Evolutionary conservation across 2,329 filamentous ascomycete genomes (phyloP), one percentile per base, ranked within the genome.

Genomic region (Phyllosticta capitalensis): DNA sequence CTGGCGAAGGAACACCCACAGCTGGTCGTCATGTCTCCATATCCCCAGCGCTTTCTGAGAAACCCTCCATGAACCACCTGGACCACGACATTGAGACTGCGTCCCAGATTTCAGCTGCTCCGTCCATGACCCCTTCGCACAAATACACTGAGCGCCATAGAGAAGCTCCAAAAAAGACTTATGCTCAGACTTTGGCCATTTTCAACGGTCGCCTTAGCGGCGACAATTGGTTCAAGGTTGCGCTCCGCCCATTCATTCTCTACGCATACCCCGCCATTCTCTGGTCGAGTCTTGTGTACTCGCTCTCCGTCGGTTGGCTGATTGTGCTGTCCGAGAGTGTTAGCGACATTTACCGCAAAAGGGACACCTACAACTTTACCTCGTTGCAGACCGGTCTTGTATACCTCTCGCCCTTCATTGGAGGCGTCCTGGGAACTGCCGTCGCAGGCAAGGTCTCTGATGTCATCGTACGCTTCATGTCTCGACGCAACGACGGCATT

Each of bases 301-400:
- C 91, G 0, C 86, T 94, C 66, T 94, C 91, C 0, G 83, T 97
- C 6, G 92, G 92, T 45, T 97, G 92, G 94, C 81, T 97, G 26
- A 96, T 97, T 64, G 91, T 97, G 51, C 82, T 97, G 1, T 96
- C 91, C 0, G 92, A 97, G 72, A 88, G 88, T 0, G 84, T 97
- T 2, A 83, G 90, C 0, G 80, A 87, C 61, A 88, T 97, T 62
- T 97, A 90, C 72, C 83, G 88, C 45, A 78, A 84, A 58, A 76
- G 78, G 0, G 76, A 81, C 0, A 79, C 79, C 0, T 97, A 97
- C 76, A 83, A 92, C 65, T 97, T 97, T 70, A 85, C 81, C 22
- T 81, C 90, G 0, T 76, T 96, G 0, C 86, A 90, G 63, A 88
- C 89, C 0, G 92, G 92, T 7, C 79, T 97, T 0, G 83, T 97